Base-by-base conservation (phyloP, 352 stramenopile genomes). In the Thraustotheca clavata region DNA sequence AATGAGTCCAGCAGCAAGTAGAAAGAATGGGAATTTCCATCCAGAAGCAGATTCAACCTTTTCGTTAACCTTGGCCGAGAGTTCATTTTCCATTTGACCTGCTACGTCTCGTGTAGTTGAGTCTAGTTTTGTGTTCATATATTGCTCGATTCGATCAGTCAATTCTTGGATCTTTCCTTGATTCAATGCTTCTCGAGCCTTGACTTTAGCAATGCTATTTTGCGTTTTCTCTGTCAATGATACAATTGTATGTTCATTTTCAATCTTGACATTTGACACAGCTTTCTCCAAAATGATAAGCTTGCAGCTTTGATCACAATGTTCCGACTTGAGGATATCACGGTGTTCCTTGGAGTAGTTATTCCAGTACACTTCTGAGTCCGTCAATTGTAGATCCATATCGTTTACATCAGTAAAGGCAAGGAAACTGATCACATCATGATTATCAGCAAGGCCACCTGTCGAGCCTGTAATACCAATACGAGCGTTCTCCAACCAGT, bases 341-440 rank as follows among this genome's bases (percentile, higher is more conserved):
- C 74, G 66, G 49, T 89, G 89, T 60, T 94, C 73, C 69, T 94
- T 93, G 49, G 84, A 91, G 70, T 88, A 90, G 72, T 89, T 89
- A 73, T 89, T 82, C 67, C 73, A 79, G 79, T 76, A 87, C 43
- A 88, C 81, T 43, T 89, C 77, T 18, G 76, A 73, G 67, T 94
- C 83, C 11, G 76, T 74, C 48, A 69, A n/a, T 31, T 69, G 62
- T 33, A 94, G 66, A 38, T 73, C 76, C 22, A 70, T 74, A 46
- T 90, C 80, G 34, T 88, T 71, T 24, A 72, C 33, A 48, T 88
- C 66, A 55, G 88, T 77, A 67, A 88, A 91, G 20, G 76, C 69
- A 48, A 78, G 63, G 38, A 91, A 73, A 40, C 74, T 76, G 46
- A 93, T 43, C 46, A 93, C 76, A 54, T 93, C 84, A 71, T 93